Percentiles rank a stretch among this genome's conserved stretches.
These are phyloP conservation scores for Rosa chinensis DNA, from an alignment of 306 rosid genomes.

Conservation along the genomic window DNA sequence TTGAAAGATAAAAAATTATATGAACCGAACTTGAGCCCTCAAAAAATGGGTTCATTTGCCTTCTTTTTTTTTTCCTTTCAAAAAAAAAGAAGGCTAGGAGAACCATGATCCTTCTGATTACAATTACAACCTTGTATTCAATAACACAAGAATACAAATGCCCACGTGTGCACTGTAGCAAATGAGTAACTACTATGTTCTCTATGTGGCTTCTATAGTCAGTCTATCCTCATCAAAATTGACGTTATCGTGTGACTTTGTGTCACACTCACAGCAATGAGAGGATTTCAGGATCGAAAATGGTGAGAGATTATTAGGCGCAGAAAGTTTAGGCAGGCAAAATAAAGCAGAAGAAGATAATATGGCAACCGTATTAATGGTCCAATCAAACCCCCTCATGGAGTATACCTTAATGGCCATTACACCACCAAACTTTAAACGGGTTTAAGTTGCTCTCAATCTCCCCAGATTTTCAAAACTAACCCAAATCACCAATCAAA, in stretches of 20 bases:
- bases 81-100: too few relatives aligned
- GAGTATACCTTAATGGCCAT: constrained; percentile 5
- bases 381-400: background rate
- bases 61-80: too few relatives aligned
- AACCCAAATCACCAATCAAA: background rate
- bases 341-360: background rate
- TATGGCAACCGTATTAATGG: background rate
- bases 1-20: too few relatives aligned
- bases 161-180: background rate
- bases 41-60: too few relatives aligned
- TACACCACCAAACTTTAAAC: background rate
- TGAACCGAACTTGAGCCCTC: too few relatives aligned
- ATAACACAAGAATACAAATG: background rate
- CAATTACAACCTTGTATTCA: background rate
- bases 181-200: background rate
- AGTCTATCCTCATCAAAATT: constrained; percentile 1
- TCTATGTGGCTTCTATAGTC: background rate
- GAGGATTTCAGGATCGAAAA: background rate
- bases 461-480: background rate
- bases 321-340: background rate
- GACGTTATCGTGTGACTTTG: constrained; percentile 14
- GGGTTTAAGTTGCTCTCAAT: constrained; percentile 15
- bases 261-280: background rate
- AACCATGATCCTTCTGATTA: too few relatives aligned
- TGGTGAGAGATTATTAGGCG: constrained; percentile 7